Percentiles rank a stretch among this genome's conserved stretches.
Evolutionary conservation across 1,139 yeast species (phyloP).

Genomic region (Kodamaea fungicola): DNA sequence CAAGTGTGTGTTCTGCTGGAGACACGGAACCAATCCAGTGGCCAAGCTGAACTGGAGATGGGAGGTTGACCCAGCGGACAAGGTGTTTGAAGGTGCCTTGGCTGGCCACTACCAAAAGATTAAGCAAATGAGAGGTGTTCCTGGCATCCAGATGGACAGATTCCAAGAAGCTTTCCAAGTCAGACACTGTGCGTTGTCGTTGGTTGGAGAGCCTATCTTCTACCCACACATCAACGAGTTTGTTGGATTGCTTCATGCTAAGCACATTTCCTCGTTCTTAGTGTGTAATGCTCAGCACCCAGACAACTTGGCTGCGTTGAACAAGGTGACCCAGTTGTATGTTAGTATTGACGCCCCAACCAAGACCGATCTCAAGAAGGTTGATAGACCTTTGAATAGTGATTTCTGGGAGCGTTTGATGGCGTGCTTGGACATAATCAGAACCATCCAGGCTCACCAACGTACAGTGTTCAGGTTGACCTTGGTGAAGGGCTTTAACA

Average conservation of each 20-base stretch:
- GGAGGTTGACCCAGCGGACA: slow-evolving; percentile 90
- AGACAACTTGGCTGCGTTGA: slow-evolving; percentile 63
- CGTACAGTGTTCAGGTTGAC: slow-evolving; percentile 91
- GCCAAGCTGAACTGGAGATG: slow-evolving; percentile 92
- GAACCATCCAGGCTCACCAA: slow-evolving; percentile 71
- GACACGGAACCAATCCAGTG: slow-evolving; percentile 96
- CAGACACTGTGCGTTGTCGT: slow-evolving; percentile 84
- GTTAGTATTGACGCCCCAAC: slow-evolving; percentile 93
- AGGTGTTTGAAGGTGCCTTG: slow-evolving; percentile 78
- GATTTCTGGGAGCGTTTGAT: slow-evolving; percentile 92
- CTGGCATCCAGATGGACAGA: slow-evolving; percentile 86
- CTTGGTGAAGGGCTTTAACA: slow-evolving; percentile 87
- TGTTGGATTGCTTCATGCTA: slow-evolving; percentile 71
- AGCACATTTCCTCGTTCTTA: slow-evolving; percentile 77
- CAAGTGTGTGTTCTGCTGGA: slow-evolving; percentile 96
- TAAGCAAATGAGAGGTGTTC: slow-evolving; percentile 93
- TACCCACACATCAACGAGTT: slow-evolving; percentile 89
- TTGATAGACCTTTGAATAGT: slow-evolving; percentile 83
- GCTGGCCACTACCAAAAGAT: slow-evolving; percentile 88
- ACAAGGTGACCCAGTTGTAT: slow-evolving; percentile 83
- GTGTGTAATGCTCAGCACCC: slow-evolving; percentile 98
- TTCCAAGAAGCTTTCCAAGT: slow-evolving; percentile 89
- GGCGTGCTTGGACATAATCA: slow-evolving; percentile 74
- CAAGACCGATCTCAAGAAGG: slow-evolving; percentile 71
- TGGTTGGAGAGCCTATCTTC: slow-evolving; percentile 93